Evolutionary conservation across 1,284 basidiomycete genomes (phyloP), one percentile per base, ranked within the genome.

Genomic region (Tylopilus orsonianus): DNA sequence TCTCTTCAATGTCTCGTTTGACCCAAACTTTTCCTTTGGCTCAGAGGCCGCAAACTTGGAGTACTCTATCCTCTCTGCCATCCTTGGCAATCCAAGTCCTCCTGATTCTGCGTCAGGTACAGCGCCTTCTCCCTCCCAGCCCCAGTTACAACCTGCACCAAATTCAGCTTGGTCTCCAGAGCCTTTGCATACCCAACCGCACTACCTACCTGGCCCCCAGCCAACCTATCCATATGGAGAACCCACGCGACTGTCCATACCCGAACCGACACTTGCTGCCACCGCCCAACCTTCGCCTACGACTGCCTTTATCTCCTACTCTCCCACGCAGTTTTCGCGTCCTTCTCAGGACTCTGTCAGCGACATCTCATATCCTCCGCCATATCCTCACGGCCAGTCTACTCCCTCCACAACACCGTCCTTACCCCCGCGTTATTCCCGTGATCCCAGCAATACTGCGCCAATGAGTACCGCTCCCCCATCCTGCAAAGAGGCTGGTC

Each of bases 21-120:
- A 87, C 61, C 77, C 81, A 45, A 74, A 71, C 60, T 84, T 83
- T 64, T 62, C 80, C 33, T 93, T 92, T 66, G 89, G 85, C 41
- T 90, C 90, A 35, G 90, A 93, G 66, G 88, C 88, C 14, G 90
- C 90, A 13, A 93, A 93, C 65, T 76, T 94, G 51, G 93, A 96
- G 65, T 95, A 95, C 69, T 91, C 90, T 40, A 93, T 95, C 53
- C 78, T 96, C 7, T 90, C 89, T 29, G 86, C 87, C n/a, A 95
- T 96, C 67, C 77, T 96, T 39, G 89, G 88, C 29, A 89, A 86
- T 56, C 75, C 82, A 34, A 85, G 83, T 59, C 81, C 81, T 8
- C 76, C 80, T 40, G 83, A 83, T 44, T 71, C 69, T 41, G 75
- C 68, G 39, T 70, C 68, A 43, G 73, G 62, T 44, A 71, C 71